Evolutionary conservation across 345 rosid species (phyloP), one percentile per base, ranked within the genome.

Genomic region (Cardamine resedifolia): DNA sequence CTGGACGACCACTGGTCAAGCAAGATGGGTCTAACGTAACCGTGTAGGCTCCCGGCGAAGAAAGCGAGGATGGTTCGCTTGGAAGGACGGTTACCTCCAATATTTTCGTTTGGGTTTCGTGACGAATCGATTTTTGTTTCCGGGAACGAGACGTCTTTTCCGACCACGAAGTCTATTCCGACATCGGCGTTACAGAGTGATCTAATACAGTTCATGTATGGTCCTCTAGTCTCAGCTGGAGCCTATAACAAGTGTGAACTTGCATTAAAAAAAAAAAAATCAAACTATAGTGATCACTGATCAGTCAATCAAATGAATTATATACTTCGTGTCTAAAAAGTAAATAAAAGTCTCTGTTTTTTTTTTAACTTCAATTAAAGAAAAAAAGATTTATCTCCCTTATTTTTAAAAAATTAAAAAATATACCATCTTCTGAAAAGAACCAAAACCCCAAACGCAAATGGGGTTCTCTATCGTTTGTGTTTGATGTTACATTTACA

Each of bases 121-220:
- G 56, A 52, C 2, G 90, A 82, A 36, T 83, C 86, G 53, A 92
- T 65, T 41, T 83, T 81, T 27, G 96, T 88, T 33, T 75, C 84
- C 0, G 91, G 96, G 27, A 92, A 81, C 20, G 91, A 74, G 26
- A 85, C 84, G 51, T 92, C 96, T 83, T 84, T 81, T 10, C 96
- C 96, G 55, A 92, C 83, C 21, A 75, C 66, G 64, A 92, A 92
- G 60, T 83, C 98, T 76, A 59, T 60, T 61, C 81, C 90, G 2
- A 72, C 89, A 80, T 90, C 82, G 3, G 98, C 84, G 74, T 88
- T 90, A 83, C 96, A 90, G 34, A 90, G 91, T 62, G 81, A 85
- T 74, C 90, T 81, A 53, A 92, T 82, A 56, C 90, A 85, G 36
- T 85, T 87, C 53, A 70, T 51, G 83, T 85, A 66, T 38, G 62